Base-by-base conservation (phyloP, 176 grass and related monocot genomes). In the Triticum monococcum region DNA sequence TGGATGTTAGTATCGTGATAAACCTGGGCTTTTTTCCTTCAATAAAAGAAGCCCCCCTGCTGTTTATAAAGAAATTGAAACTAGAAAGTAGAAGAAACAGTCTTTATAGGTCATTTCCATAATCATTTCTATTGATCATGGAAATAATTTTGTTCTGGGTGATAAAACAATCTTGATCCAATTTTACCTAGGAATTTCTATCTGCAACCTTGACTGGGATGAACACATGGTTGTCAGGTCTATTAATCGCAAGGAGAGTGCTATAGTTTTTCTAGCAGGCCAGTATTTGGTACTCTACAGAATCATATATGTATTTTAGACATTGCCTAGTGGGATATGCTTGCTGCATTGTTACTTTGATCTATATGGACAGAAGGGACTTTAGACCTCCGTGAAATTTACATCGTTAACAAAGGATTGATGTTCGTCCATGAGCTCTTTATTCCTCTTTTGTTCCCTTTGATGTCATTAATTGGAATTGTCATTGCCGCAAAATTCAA, bases 251-350 rank as follows among this genome's bases (percentile, higher is more conserved):
- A 66, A 73, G 41, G 45, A 17, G 67, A 67, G 57, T 46, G 66
- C 30, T 74, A 43, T n/a, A 25, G 9, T 87, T 72, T 48, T 50
- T 36, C 64, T 63, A 18, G 80, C 2, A 30, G 24, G 57, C 25
- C 60, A 16, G 0, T 72, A 31, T 48, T 30, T 12, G 8, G n/a
- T 66, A 71, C 59, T 85, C 24, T 35, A 24, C 9, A 9, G 11
- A 71, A 86, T 37, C 63, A 87, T 69, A 9, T 64, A 65, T 36
- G 22, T 75, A 72, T 72, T 78, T 68, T 32, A 64, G 16, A 85
- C 32, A 80, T 54, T 9, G 6, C 8, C 4, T 81, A 50, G 26
- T 31, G 26, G 10, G 64, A 32, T 69, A 60, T 57, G 68, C 35
- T 73, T 73, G 56, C 46, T 69, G 48, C 14, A 31, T 36, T 70